phyloP scores from a whole-genome alignment of 306 rosid genomes.

The Ammopiptanthus mongolicus region DNA sequence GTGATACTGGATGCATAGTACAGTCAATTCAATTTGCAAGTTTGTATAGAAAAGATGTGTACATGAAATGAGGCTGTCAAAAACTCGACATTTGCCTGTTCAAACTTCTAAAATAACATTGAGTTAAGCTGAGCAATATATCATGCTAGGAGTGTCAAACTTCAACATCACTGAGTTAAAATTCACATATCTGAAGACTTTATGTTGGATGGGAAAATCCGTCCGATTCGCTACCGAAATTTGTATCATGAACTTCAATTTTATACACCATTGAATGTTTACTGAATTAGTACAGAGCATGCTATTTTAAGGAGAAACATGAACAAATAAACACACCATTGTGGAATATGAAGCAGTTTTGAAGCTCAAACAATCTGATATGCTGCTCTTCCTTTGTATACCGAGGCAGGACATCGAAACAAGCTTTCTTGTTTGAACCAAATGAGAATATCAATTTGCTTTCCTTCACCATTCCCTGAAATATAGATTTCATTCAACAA shows the following conservation, averaged over 20 bases:
- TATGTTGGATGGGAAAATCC: neutral
- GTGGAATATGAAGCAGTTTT: constrained; percentile 94
- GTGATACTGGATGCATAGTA: neutral
- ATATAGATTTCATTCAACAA: constrained; percentile 10
- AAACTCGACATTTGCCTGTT: no score
- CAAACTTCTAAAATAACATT: no score
- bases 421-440: constrained; percentile 79
- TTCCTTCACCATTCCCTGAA: constrained; percentile 97
- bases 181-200: neutral
- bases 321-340: constrained; percentile 52
- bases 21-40: neutral
- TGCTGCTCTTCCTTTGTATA: constrained; percentile 79
- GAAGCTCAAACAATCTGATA: constrained; percentile 93
- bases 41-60: neutral
- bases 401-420: constrained; percentile 90
- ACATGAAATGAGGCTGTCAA: no score
- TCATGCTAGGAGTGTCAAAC: neutral
- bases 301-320: neutral
- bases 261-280: neutral
- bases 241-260: neutral
- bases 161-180: no score
- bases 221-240: neutral
- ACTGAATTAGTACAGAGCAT: constrained; percentile 3
- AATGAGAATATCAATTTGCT: constrained; percentile 67
- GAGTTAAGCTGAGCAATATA: no score